These are phyloP conservation scores for Paraphaeosphaeria sporulosa DNA, from an alignment of 2,329 filamentous ascomycete species.

Conservation along the genomic window DNA sequence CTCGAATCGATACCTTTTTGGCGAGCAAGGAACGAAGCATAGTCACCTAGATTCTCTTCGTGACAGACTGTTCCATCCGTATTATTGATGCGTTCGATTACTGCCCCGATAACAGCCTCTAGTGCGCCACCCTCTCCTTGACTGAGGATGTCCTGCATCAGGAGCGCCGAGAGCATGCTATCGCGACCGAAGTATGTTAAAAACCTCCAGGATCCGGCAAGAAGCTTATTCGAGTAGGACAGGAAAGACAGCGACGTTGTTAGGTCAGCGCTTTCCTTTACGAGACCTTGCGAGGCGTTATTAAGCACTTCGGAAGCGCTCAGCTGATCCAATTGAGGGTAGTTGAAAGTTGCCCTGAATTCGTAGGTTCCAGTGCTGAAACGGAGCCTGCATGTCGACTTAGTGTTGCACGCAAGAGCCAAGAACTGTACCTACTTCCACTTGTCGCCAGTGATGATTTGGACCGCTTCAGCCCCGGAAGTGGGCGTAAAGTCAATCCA, in stretches of 20 bases:
- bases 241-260: slow-evolving; percentile 67
- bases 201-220: slow-evolving; percentile 72
- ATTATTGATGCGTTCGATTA: slow-evolving; percentile 67
- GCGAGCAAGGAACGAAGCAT: slow-evolving; percentile 66
- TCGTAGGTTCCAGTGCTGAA: slow-evolving; percentile 64
- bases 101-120: slow-evolving; percentile 68
- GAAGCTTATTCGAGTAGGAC: slow-evolving; percentile 68
- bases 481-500: slow-evolving; percentile 56
- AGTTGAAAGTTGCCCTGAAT: slow-evolving; percentile 68
- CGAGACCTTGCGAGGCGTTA: slow-evolving; percentile 55
- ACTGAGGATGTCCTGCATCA: slow-evolving; percentile 66
- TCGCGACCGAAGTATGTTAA: slow-evolving; percentile 73
- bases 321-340: slow-evolving; percentile 67
- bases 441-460: slow-evolving; percentile 44
- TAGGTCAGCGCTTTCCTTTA: slow-evolving; percentile 55
- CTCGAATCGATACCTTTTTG: slow-evolving; percentile 62
- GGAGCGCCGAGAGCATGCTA: slow-evolving; percentile 67
- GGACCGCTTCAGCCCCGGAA: slow-evolving; percentile 41
- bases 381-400: slow-evolving; percentile 30
- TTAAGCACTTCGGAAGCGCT: slow-evolving; percentile 60
- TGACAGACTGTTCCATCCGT: slow-evolving; percentile 69
- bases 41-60: slow-evolving; percentile 72
- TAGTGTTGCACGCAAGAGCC: not conserved
- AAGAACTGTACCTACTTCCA: slow-evolving; percentile 31
- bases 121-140: slow-evolving; percentile 62